Conservation (phyloP, 1,139 yeast species). For the Yamadazyma atlantica region DNA sequence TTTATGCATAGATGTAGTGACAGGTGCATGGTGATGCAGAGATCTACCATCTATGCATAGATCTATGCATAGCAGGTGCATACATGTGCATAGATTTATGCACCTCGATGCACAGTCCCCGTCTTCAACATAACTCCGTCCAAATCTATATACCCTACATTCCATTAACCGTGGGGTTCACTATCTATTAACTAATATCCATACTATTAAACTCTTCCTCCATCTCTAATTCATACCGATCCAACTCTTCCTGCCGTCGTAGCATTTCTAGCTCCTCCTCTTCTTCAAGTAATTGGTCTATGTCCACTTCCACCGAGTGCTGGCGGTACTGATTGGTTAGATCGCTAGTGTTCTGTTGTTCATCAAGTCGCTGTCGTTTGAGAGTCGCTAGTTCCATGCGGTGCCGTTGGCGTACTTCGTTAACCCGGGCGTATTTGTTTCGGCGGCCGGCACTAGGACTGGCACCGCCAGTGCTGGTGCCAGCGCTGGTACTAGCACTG, state of each 20-base stretch:
- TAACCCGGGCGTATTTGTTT: constrained; percentile 29
- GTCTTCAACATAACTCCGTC: too few relatives aligned
- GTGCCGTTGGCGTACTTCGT: constrained; percentile 29
- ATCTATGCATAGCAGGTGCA: too few relatives aligned
- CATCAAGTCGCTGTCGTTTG: constrained; percentile 25
- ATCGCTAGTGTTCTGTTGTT: constrained; percentile 23
- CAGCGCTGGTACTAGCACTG: too few relatives aligned
- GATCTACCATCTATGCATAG: too few relatives aligned
- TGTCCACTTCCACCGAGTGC: constrained; percentile 22
- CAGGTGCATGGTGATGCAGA: too few relatives aligned
- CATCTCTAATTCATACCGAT: constrained; percentile 16
- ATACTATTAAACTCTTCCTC: constrained; percentile 12
- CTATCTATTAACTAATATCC: not conserved
- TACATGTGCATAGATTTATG: too few relatives aligned
- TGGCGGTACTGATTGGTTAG: constrained; percentile 16
- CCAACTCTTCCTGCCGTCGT: constrained; percentile 4
- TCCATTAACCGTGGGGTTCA: not conserved
- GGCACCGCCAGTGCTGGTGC: too few relatives aligned
- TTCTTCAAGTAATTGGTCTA: constrained; percentile 31
- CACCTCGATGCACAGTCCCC: too few relatives aligned
- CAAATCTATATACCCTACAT: too few relatives aligned
- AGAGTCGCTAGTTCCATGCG: constrained; percentile 23
- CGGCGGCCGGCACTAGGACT: too few relatives aligned
- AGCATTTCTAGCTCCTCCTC: constrained; percentile 19
- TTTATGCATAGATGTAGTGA: too few relatives aligned